Conservation (phyloP, 352 stramenopile species). For the Phytophthora pistaciae region DNA sequence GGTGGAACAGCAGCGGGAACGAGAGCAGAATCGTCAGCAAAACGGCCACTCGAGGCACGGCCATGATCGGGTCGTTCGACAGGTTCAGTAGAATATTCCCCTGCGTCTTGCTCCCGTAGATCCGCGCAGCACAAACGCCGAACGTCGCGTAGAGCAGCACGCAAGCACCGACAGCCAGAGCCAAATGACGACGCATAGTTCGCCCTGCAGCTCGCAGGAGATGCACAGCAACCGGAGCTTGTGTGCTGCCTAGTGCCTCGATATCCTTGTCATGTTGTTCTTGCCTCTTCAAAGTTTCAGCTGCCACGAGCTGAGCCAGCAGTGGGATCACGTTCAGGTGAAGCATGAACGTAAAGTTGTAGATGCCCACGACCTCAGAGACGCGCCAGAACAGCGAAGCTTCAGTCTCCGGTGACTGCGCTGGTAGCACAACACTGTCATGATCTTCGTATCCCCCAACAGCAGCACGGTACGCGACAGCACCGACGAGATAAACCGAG, state of each 20-base stretch:
- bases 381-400: conserved; percentile 52
- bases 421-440: neutral
- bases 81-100: conserved; percentile 87
- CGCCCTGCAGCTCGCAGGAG: conserved; percentile 32
- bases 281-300: conserved; percentile 24
- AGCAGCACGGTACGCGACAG: conserved; percentile 64
- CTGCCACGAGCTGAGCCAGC: conserved; percentile 60
- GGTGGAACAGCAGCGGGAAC: conserved; percentile 81
- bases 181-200: conserved; percentile 60
- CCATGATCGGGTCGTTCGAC: conserved; percentile 77
- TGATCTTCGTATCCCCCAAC: conserved; percentile 18
- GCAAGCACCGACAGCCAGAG: conserved; percentile 52
- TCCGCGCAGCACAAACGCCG: conserved; percentile 61
- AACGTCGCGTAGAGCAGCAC: conserved; percentile 73
- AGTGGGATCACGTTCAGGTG: conserved; percentile 85
- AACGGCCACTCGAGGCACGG: conserved; percentile 67
- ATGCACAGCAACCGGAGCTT: conserved; percentile 22
- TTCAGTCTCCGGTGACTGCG: conserved; percentile 1
- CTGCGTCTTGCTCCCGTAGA: conserved; percentile 68
- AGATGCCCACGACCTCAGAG: conserved; percentile 76
- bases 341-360: conserved; percentile 89
- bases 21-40: conserved; percentile 81
- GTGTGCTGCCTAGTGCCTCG: conserved; percentile 9
- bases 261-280: conserved; percentile 14
- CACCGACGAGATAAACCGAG: conserved; percentile 74